Evolutionary conservation across 2,329 filamentous ascomycete genomes (phyloP), one percentile per base, ranked within the genome.

Genomic region (Fusarium sp.): DNA sequence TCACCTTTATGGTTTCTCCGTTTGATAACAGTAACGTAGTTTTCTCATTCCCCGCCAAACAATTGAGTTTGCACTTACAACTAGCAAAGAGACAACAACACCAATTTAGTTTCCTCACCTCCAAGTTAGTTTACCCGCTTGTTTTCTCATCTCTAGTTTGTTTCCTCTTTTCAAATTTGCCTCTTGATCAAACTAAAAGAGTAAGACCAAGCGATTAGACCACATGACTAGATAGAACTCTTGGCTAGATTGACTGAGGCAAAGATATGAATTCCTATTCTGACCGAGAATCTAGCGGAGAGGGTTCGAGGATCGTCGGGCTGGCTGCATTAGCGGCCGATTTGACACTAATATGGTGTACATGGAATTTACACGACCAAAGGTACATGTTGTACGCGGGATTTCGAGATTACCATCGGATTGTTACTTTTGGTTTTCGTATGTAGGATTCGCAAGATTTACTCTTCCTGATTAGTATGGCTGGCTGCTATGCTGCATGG

Each of bases 241-340:
- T 43, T 21, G 41, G 41, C 21, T 34, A 34, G 21, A 42, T 30
- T n/a, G 30, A 40, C 32, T 28, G 21, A 40, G 18, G 10, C 23
- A 16, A 37, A 11, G 9, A 37, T 11, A 37, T n/a, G 34, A 21
- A 20, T 2, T 13, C 14, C 14, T 55, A n/a, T 28, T 37, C n/a
- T n/a, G 34, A 11, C 34, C 34, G 18, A 37, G 18, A 37, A n/a
- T 37, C 18, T n/a, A 23, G 54, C 28, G 21, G 16, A 13, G 28
- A 13, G 11, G 28, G 34, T 32, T 28, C 32, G 5, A 34, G 14
- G 62, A 48, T 65, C 45, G 6, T 48, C 66, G 56, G 66, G 41
- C 18, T 49, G 37, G 49, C 41, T 70, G 67, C 67, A 71, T 71
- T 70, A 71, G 67, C 59, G 67, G 63, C 67, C 54, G 67, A 59